phyloP scores from a whole-genome alignment of 306 rosid genomes.

The Malus orientalis region DNA sequence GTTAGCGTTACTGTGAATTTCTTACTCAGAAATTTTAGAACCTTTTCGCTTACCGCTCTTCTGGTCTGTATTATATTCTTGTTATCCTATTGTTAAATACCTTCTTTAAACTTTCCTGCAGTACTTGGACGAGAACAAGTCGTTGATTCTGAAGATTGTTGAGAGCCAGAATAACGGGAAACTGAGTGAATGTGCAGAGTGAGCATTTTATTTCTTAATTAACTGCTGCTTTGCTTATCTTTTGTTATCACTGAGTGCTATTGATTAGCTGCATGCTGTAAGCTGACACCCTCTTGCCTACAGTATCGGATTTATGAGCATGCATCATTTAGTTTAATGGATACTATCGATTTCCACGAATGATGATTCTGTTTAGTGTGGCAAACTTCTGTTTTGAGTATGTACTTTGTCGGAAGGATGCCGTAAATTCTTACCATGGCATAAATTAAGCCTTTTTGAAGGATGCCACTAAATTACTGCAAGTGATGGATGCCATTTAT shows the following conservation, averaged over 20 bases:
- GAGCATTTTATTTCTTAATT: constrained; percentile 26
- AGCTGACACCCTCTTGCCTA: neutral
- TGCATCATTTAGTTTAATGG: neutral
- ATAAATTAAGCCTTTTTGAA: neutral
- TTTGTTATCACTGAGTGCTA: neutral
- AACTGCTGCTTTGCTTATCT: constrained; percentile 3
- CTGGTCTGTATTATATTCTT: neutral
- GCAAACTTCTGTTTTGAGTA: neutral
- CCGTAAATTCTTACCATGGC: neutral
- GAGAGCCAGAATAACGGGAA: constrained; percentile 97
- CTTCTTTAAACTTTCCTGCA: constrained; percentile 27
- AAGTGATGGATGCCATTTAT: neutral
- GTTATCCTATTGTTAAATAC: neutral
- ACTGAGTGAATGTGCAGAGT: constrained; percentile 95
- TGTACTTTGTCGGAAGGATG: neutral
- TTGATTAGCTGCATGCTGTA: neutral
- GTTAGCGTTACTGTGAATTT: neutral
- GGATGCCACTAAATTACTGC: neutral
- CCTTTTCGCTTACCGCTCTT: neutral
- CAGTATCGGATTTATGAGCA: neutral
- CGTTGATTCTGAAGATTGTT: constrained; percentile 95
- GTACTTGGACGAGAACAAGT: constrained; percentile 98
- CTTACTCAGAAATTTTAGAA: neutral
- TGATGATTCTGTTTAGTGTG: neutral
- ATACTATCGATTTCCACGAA: neutral